Evolutionary conservation across 768 basidiomycete genomes (phyloP), one percentile per base, ranked within the genome.

Genomic region (Tephrocybe rancida): DNA sequence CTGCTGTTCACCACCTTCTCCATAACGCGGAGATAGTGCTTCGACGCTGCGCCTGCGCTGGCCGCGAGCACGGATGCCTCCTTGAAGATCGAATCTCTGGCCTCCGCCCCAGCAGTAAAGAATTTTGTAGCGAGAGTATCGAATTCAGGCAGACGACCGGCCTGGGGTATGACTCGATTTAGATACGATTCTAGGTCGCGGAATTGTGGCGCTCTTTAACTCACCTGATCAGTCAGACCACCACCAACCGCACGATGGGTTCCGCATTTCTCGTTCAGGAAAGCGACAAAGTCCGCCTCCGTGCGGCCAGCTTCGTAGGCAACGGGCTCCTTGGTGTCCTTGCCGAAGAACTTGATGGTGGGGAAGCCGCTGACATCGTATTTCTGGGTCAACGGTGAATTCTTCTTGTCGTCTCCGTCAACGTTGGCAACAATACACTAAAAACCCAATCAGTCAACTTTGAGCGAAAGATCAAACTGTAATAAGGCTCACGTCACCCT

Each of bases 301-400:
- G 79, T 75, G 52, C 96, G 83, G 32, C 77, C 84, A 21, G 83
- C 83, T 10, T 84, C 76, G 68, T 98, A 99, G 25, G 71, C 73
- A 44, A 86, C 74, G 10, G 83, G 80, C 54, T 66, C 72, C 54
- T 84, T 85, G 61, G 78, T 76, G 58, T 78, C 84, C 60, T 86
- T 87, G 58, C 90, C 80, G 85, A 94, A 97, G 79, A 95, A 95
- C 70, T 93, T 95, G 77, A 99, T 84, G 18, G 95, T 98, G 0
- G 97, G 97, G 84, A 85, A 99, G 54, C 87, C 83, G 18, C 69
- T 63, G 52, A 99, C 82, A 5, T 77, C 89, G 64, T 95, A 95
- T 66, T 84, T 82, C 32, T 67, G 57, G 8, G 87, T 85, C 48
- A 97, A 70, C 19, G 79, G 81, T 61, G 81, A 80, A 78, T 97